A percentile compares a stretch with the other conserved stretches of the same genome.
These are phyloP conservation scores for Cairneyella variabilis DNA, from an alignment of 495 filamentous ascomycete genomes.

Conservation along the genomic window DNA sequence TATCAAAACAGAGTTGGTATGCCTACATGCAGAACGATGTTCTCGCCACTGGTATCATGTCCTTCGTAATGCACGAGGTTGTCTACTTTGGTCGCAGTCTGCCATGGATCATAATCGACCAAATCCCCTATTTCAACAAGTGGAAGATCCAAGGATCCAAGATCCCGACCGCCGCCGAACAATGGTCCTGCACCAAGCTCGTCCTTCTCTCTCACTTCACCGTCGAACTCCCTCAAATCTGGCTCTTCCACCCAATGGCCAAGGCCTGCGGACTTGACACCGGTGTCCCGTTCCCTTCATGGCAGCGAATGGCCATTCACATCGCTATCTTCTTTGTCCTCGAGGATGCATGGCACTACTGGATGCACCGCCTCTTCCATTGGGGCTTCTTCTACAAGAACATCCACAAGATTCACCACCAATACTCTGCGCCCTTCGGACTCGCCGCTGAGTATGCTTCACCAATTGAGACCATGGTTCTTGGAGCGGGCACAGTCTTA, in stretches of 20 bases:
- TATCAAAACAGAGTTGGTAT: constrained; percentile 62
- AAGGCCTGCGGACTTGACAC: constrained; percentile 87
- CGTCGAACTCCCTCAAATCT: constrained; percentile 96
- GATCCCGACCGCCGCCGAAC: constrained; percentile 82
- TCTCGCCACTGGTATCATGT: constrained; percentile 94
- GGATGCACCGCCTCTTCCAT: constrained; percentile 89
- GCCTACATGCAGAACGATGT: constrained; percentile 98
- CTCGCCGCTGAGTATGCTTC: constrained; percentile 97
- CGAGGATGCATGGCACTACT: constrained; percentile 99
- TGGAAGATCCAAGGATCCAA: constrained; percentile 97
- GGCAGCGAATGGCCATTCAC: constrained; percentile 84
- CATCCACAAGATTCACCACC: constrained; percentile 98
- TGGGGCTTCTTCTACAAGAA: constrained; percentile 91
- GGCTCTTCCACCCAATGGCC: constrained; percentile 98
- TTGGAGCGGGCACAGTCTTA: constrained; percentile 88
- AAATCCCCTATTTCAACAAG: constrained; percentile 77
- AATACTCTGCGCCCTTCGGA: constrained; percentile 95
- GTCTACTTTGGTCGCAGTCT: constrained; percentile 92
- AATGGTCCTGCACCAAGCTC: constrained; percentile 89
- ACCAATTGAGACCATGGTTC: constrained; percentile 93
- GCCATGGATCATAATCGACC: constrained; percentile 92
- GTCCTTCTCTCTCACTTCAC: constrained; percentile 94
- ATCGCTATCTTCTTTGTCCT: constrained; percentile 93
- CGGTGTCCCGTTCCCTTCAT: constrained; percentile 80
- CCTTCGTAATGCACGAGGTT: constrained; percentile 88